Base-by-base conservation (phyloP, 768 basidiomycete species). In the Calocera cornea region DNA sequence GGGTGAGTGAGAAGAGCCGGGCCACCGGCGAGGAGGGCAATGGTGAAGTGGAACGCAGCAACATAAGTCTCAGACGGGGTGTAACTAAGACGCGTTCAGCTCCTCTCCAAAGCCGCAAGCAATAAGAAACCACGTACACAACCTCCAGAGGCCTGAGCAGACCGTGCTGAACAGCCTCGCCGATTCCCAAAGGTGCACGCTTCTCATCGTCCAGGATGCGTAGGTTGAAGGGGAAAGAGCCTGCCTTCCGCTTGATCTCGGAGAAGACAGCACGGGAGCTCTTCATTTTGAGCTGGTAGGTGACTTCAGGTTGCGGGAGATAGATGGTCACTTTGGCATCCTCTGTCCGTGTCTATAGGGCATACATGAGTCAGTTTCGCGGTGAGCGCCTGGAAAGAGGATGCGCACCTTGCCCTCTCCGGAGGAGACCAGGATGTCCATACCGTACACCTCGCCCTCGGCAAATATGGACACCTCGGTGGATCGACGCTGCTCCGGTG, bases 201-300 rank as follows among this genome's bases (percentile, higher is more conserved):
- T 95, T 95, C 83, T 98, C 95, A 74, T 98, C 95, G 70, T 95
- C 95, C 68, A 98, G 83, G 54, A 83, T 83, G 69, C 97, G 91
- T 70, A 99, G 84, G 73, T 95, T 97, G 83, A 99, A 97, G 36
- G 97, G 95, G 86, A 99, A 98, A 2, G 92, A 83, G 29, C 95
- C 95, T 44, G 97, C 92, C 78, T 97, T 98, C 83, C 93, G 95
- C 79, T 95, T 91, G 73, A 97, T 91, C 78, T 98, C 95, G 64
- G 90, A 90, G 80, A 97, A 98, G 44, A 95, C 88, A n/a, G 88
- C 85, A 70, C 95, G 89, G 49, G 94, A 95, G 70, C 90, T 95
- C 82, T 95, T 97, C 87, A 95, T 88, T 82, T 98, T 98, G 74
- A 98, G 83, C 76, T 93, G 91, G 79, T 98, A 98, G 41, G 90